Percentiles rank a stretch among this genome's conserved stretches.
Conservation (phyloP, 2,329 filamentous ascomycete genomes). For the Niveomyces coronatus region DNA sequence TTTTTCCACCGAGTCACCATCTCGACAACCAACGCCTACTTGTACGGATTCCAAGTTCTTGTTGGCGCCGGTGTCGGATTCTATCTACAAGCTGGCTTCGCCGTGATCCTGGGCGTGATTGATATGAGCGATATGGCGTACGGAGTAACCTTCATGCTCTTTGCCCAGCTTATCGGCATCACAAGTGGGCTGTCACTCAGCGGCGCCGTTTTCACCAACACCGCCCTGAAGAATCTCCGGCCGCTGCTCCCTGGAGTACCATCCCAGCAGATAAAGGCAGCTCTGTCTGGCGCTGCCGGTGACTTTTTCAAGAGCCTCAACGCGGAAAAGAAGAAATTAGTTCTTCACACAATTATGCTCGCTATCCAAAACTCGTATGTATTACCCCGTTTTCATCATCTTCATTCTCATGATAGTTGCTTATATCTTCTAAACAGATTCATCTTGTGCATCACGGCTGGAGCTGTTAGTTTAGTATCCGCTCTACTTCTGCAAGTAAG, state of each 20-base stretch:
- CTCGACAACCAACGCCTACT: not conserved
- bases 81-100: not conserved
- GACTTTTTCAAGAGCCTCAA: not conserved
- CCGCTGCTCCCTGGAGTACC: not conserved
- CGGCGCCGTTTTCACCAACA: not conserved
- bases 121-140: not conserved
- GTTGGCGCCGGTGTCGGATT: not conserved
- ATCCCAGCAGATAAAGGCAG: not conserved
- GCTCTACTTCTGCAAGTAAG: not conserved
- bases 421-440: not conserved
- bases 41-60: not conserved
- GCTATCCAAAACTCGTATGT: not conserved
- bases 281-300: not conserved
- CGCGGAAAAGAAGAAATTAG: not conserved
- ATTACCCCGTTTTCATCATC: not conserved
- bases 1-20: not conserved
- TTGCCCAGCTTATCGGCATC: not conserved
- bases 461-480: not conserved
- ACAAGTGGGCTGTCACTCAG: not conserved
- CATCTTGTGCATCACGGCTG: not conserved
- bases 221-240: not conserved
- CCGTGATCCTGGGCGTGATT: not conserved
- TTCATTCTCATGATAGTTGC: not conserved
- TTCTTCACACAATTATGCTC: not conserved
- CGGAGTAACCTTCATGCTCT: not conserved